These are phyloP conservation scores for Plasmodium relictum DNA, from an alignment of 169 alveolate genomes.

Conservation along the genomic window DNA sequence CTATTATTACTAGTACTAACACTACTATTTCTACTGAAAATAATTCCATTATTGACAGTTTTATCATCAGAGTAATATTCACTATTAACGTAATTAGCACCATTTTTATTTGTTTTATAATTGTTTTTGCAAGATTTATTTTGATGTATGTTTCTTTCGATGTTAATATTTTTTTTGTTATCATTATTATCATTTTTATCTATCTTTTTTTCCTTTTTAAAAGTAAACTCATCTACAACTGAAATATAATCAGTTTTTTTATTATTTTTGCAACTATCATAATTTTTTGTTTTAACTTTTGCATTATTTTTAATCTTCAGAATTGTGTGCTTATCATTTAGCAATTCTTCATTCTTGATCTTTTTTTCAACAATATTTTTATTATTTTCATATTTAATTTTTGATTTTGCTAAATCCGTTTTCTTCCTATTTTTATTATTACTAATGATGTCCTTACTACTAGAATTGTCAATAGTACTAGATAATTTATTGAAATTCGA, in stretches of 20 bases:
- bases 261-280: conserved; percentile 14
- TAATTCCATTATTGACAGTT: no score
- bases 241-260: conserved; percentile 1
- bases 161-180: neutral
- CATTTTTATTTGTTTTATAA: neutral
- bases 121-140: neutral
- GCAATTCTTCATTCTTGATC: neutral
- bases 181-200: neutral
- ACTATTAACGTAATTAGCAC: no score
- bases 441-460: neutral
- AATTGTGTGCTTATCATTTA: neutral
- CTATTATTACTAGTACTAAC: conserved; percentile 5
- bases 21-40: conserved; percentile 3
- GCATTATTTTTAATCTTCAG: conserved; percentile 1
- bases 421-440: neutral
- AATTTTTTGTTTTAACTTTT: neutral
- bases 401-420: neutral
- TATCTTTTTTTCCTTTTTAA: neutral
- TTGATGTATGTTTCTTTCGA: neutral
- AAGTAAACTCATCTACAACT: neutral
- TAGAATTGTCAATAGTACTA: no score
- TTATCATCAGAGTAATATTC: no score
- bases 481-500: no score
- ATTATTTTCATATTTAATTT: conserved; percentile 3
- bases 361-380: neutral